phyloP scores from a whole-genome alignment of 305 asterid genomes.

The Fraxinus sp. region DNA sequence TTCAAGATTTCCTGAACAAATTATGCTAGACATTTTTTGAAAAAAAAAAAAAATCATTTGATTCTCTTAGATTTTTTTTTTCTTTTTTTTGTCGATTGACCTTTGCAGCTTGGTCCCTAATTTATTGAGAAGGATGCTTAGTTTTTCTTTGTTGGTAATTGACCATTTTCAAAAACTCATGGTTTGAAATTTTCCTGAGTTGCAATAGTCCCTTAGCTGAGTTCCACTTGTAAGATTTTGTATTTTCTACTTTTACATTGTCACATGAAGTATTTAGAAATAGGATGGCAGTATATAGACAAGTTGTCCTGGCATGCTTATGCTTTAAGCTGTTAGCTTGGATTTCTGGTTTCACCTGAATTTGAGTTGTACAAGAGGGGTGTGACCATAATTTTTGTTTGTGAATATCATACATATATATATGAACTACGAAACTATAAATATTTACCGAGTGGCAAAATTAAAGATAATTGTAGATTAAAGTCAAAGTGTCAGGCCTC shows the following conservation, averaged over 20 bases:
- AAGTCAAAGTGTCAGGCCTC: background rate
- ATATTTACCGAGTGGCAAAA: background rate
- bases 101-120: background rate
- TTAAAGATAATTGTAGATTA: background rate
- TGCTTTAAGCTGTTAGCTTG: background rate
- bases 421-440: background rate
- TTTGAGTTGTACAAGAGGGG: background rate
- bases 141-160: background rate
- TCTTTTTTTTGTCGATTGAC: background rate
- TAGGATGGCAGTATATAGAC: background rate
- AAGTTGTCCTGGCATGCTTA: background rate
- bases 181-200: background rate
- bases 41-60: no score
- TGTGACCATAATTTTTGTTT: background rate
- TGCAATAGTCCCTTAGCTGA: background rate
- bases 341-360: background rate
- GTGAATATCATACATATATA: background rate
- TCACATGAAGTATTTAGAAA: background rate
- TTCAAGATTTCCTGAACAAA: background rate
- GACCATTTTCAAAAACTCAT: background rate
- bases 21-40: background rate
- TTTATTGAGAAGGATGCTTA: background rate
- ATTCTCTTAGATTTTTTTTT: background rate
- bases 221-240: background rate
- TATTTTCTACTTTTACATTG: background rate